A percentile compares a stretch with the other conserved stretches of the same genome.
These are phyloP conservation scores for Lactifluus echinatus DNA, from an alignment of 768 basidiomycete genomes.

Conservation along the genomic window DNA sequence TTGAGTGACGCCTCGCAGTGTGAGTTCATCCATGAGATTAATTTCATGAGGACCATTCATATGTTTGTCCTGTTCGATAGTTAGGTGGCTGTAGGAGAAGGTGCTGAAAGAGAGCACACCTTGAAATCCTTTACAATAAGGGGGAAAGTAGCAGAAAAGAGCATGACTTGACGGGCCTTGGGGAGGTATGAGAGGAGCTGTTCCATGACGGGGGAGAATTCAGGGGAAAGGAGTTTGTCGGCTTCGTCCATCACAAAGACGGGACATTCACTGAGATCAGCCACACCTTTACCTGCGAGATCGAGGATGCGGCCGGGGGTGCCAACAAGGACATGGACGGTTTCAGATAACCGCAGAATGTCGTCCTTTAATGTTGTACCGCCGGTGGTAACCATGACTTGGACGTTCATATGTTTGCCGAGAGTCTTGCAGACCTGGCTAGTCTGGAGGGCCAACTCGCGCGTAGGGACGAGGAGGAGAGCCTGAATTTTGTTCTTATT, in stretches of 20 bases:
- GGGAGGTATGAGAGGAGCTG: constrained; percentile 84
- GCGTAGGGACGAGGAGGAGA: constrained; percentile 94
- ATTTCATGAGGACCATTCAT: constrained; percentile 95
- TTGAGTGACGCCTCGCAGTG: constrained; percentile 96
- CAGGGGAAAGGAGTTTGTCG: constrained; percentile 93
- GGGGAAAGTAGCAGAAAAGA: constrained; percentile 98
- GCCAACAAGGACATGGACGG: constrained; percentile 93
- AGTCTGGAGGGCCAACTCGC: constrained; percentile 95
- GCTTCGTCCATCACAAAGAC: constrained; percentile 99
- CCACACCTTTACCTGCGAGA: constrained; percentile 85
- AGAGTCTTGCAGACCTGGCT: constrained; percentile 98
- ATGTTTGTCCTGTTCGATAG: constrained; percentile 68
- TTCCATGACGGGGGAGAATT: constrained; percentile 98
- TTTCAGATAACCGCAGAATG: constrained; percentile 82
- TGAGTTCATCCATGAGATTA: constrained; percentile 99
- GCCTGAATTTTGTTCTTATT: constrained; percentile 86
- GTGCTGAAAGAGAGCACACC: constrained; percentile 34
- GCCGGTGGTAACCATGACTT: constrained; percentile 99
- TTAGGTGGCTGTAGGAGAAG: constrained; percentile 14
- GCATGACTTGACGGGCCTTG: constrained; percentile 87
- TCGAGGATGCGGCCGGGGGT: constrained; percentile 96
- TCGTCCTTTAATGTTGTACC: constrained; percentile 98
- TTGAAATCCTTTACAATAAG: constrained; percentile 99
- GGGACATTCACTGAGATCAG: constrained; percentile 88
- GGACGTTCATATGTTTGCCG: constrained; percentile 89